Conservation (phyloP, 1,284 basidiomycete species). For the Melanopsichium pennsylvanicum region DNA sequence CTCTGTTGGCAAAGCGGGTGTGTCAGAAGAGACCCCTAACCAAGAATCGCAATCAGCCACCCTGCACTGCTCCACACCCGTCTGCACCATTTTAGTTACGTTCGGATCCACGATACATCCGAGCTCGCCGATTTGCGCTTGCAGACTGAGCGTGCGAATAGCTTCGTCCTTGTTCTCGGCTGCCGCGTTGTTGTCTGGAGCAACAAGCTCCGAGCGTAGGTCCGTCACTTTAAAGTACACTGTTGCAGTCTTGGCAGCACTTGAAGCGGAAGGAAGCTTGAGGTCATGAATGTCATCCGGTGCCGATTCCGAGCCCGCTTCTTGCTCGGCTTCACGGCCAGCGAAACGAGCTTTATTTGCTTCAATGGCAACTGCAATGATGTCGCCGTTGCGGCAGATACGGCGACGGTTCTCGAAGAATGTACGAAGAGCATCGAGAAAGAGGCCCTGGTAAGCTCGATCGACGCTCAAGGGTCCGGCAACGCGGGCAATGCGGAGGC, state of each 20-base stretch:
- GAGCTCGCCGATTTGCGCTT: slow-evolving; percentile 72
- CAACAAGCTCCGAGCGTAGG: slow-evolving; percentile 74
- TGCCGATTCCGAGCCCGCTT: slow-evolving; percentile 49
- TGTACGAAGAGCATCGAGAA: slow-evolving; percentile 74
- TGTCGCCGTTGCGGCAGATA: slow-evolving; percentile 80
- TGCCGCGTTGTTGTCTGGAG: slow-evolving; percentile 62
- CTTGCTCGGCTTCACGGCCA: slow-evolving; percentile 41
- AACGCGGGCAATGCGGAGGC: slow-evolving; percentile 80
- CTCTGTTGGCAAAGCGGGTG: slow-evolving; percentile 37
- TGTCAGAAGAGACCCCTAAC: slow-evolving; percentile 68
- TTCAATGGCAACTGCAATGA: slow-evolving; percentile 78
- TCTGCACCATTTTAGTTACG: slow-evolving; percentile 78
- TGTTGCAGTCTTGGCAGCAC: slow-evolving; percentile 64
- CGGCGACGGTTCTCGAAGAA: slow-evolving; percentile 74
- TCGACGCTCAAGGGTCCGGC: slow-evolving; percentile 81
- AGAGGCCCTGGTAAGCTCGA: slow-evolving; percentile 76
- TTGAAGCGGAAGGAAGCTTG: slow-evolving; percentile 17
- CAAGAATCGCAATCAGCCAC: slow-evolving; percentile 74
- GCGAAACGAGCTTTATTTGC: slow-evolving; percentile 66
- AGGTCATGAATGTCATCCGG: slow-evolving; percentile 63
- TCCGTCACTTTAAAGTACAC: slow-evolving; percentile 83
- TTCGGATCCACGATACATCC: slow-evolving; percentile 75
- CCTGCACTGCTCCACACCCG: slow-evolving; percentile 76
- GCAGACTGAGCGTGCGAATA: slow-evolving; percentile 29
- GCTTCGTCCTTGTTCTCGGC: slow-evolving; percentile 23